A percentile compares a stretch with the other conserved stretches of the same genome.
Evolutionary conservation across 176 grass and related monocot genomes (phyloP).

Genomic region (Eleusine indica): DNA sequence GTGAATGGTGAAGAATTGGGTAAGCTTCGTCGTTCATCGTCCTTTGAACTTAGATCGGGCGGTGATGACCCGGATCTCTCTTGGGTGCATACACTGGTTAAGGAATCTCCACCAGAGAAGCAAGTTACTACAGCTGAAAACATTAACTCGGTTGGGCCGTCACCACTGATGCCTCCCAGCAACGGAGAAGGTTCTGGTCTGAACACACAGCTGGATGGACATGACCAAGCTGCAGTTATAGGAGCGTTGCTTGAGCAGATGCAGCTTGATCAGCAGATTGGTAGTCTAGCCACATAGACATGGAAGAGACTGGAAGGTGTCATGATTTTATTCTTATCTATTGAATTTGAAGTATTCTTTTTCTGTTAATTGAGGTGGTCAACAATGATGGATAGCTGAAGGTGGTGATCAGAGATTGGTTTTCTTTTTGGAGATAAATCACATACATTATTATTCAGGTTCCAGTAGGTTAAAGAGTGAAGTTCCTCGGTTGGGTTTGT

Average conservation of each 20-base stretch:
- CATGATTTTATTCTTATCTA: slow-evolving; percentile 46
- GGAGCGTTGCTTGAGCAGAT: slow-evolving; percentile 72
- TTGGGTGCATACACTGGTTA: slow-evolving; percentile 81
- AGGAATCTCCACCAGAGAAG: slow-evolving; percentile 77
- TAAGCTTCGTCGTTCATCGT: slow-evolving; percentile 70
- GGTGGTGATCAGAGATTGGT: slow-evolving; percentile 70
- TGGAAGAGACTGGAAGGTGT: slow-evolving; percentile 17
- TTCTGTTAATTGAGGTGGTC: slow-evolving; percentile 45
- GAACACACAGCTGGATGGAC: slow-evolving; percentile 35
- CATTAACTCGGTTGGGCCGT: slow-evolving; percentile 45
- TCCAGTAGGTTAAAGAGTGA: slow-evolving; percentile 57
- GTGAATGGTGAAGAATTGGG: slow-evolving; percentile 75
- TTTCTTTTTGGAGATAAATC: slow-evolving; percentile 72
- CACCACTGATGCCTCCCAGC: slow-evolving; percentile 20
- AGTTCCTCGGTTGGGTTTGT: slow-evolving; percentile 47
- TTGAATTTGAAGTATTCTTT: slow-evolving; percentile 43
- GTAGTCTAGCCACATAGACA: slow-evolving; percentile 61
- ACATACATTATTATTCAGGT: slow-evolving; percentile 58
- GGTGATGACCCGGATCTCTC: slow-evolving; percentile 78
- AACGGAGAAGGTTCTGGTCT: slow-evolving; percentile 33
- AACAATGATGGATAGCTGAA: slow-evolving; percentile 59
- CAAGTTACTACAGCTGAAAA: slow-evolving; percentile 39
- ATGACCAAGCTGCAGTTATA: slow-evolving; percentile 61
- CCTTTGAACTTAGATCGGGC: slow-evolving; percentile 67
- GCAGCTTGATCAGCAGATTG: slow-evolving; percentile 66